These are phyloP conservation scores for Ascochyta viciae-villosae DNA, from an alignment of 2,329 filamentous ascomycete genomes.

Conservation along the genomic window DNA sequence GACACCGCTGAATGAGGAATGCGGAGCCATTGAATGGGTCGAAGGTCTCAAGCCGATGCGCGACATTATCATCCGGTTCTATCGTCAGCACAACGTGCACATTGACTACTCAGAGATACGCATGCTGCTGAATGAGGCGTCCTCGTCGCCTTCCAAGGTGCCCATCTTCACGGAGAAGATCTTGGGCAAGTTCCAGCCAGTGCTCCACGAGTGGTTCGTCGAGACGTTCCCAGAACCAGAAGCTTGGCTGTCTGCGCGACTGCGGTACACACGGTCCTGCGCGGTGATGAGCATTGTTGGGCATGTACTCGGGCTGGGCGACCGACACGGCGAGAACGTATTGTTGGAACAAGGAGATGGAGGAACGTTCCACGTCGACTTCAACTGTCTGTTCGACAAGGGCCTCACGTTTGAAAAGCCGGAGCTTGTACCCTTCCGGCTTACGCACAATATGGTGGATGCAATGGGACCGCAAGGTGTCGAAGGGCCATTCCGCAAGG, in stretches of 20 bases:
- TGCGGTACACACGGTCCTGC: conserved; percentile 90
- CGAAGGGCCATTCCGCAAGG: conserved; percentile 88
- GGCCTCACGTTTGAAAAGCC: conserved; percentile 94
- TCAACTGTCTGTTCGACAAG: conserved; percentile 99
- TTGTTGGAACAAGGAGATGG: conserved; percentile 93
- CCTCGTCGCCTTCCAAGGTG: conserved; percentile 67
- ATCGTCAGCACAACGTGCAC: conserved; percentile 74
- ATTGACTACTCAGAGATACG: conserved; percentile 69
- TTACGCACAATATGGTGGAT: conserved; percentile 98
- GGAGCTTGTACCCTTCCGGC: conserved; percentile 91
- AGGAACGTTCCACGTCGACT: conserved; percentile 96
- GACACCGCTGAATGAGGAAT: conserved; percentile 95
- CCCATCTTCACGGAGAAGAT: conserved; percentile 74
- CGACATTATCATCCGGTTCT: conserved; percentile 83
- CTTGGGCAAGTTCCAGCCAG: conserved; percentile 76
- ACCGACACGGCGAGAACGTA: conserved; percentile 97
- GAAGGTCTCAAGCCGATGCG: conserved; percentile 93
- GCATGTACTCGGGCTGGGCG: conserved; percentile 89
- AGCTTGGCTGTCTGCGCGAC: conserved; percentile 86
- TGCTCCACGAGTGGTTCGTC: conserved; percentile 94
- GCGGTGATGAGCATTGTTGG: conserved; percentile 99
- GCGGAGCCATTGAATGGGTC: conserved; percentile 98
- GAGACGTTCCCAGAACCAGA: conserved; percentile 93
- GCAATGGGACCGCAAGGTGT: conserved; percentile 96
- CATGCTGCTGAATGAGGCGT: conserved; percentile 70